A percentile compares a stretch with the other conserved stretches of the same genome.
Evolutionary conservation across 495 filamentous ascomycete genomes (phyloP).

Genomic region (Hyphodiscus hymeniophilus): DNA sequence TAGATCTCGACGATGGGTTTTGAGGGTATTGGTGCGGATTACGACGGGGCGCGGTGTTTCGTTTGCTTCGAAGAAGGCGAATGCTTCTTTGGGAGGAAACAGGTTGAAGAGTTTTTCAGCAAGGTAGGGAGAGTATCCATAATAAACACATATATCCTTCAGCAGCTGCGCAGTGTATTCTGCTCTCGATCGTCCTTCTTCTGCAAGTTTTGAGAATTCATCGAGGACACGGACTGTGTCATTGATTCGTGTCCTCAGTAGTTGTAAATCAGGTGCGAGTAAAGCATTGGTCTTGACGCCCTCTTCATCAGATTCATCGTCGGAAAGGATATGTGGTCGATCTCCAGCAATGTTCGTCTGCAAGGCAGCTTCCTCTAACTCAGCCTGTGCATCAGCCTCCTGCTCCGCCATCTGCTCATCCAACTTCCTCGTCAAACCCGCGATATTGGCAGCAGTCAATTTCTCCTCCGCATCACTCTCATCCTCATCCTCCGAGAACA

Average conservation of each 20-base stretch:
- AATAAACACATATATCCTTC: slow-evolving; percentile 90
- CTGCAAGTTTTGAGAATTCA: slow-evolving; percentile 70
- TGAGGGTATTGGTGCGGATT: slow-evolving; percentile 86
- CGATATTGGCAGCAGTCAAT: slow-evolving; percentile 93
- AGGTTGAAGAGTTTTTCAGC: slow-evolving; percentile 84
- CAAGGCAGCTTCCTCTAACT: slow-evolving; percentile 78
- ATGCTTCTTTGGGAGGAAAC: slow-evolving; percentile 88
- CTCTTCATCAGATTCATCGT: slow-evolving; percentile 39
- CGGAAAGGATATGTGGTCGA: slow-evolving; percentile 61
- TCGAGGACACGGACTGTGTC: slow-evolving; percentile 88
- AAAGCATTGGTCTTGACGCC: slow-evolving; percentile 39
- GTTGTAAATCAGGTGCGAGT: slow-evolving; percentile 79
- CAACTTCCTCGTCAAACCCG: slow-evolving; percentile 73
- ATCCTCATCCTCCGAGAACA: slow-evolving; percentile 95
- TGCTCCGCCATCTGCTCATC: slow-evolving; percentile 62
- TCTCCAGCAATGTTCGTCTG: slow-evolving; percentile 94
- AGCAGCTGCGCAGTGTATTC: slow-evolving; percentile 83
- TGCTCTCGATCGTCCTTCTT: slow-evolving; percentile 68
- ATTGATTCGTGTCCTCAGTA: slow-evolving; percentile 83
- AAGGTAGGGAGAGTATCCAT: slow-evolving; percentile 77
- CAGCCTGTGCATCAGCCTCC: slow-evolving; percentile 67
- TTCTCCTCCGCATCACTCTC: slow-evolving; percentile 82
- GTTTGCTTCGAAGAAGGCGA: slow-evolving; percentile 98
- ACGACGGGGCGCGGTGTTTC: slow-evolving; percentile 84
- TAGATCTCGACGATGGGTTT: slow-evolving; percentile 83